Base-by-base conservation (phyloP, 1,139 yeast genomes). In the Pichia sp. region DNA sequence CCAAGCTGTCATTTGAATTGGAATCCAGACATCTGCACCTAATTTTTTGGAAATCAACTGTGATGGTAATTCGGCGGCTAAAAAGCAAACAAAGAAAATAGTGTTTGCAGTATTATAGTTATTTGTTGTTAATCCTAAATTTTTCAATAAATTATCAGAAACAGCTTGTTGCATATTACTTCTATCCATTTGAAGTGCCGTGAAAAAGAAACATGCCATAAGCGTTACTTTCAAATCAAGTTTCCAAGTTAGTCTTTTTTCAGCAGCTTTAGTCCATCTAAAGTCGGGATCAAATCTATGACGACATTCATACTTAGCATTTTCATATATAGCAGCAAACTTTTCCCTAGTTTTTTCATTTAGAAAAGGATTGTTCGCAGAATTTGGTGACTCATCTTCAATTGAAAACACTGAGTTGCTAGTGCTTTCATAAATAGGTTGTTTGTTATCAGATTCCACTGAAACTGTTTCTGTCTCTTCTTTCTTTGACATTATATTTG, bases 21-120 rank as follows among this genome's bases (percentile, higher is more conserved):
- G 81, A 38, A 74, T 66, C 69, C 76, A 75, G 32, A 66, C 50
- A 52, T 74, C 79, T 5, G 77, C 69, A 6, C 80, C 81, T 20
- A 74, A 41, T 41, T 62, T 64, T 51, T 75, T 74, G 10, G 77
- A 68, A 18, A 74, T 51, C 49, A 74, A 58, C 52, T 74, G 79
- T 2, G 79, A 74, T 0, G 80, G 80, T 17, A 75, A 57, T 52
- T 75, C 80, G 11, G 76, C 70, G 11, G 58, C 53, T 41, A 75
- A 55, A 51, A 74, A 75, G 35, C 70, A 59, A 10, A 69, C 59
- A 40, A 66, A 60, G 42, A 66, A 66, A 30, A 73, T 59, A 10
- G 77, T 72, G 46, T 64, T 67, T 6, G 76, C 79, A 24, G 59
- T 52, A 51, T 75, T 75, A 55, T 69, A 72, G 43, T 74, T 68